These are phyloP conservation scores for Saccharomyces hybrid DNA, from an alignment of 1,139 yeast genomes.

Conservation along the genomic window DNA sequence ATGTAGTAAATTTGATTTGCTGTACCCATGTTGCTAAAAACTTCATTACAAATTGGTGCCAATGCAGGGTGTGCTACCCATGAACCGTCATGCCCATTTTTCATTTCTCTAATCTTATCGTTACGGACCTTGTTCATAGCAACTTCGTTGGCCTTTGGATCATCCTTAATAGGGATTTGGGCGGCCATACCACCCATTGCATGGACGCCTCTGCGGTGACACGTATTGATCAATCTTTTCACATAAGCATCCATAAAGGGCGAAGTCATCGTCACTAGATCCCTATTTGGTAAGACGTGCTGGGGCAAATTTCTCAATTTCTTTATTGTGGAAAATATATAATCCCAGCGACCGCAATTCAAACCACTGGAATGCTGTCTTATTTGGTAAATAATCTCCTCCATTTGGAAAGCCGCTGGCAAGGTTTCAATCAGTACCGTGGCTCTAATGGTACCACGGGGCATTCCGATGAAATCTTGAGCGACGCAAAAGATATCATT, in stretches of 20 bases:
- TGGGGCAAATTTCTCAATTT: constrained; percentile 49
- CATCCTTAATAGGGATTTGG: constrained; percentile 61
- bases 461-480: constrained; percentile 53
- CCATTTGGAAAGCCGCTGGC: constrained; percentile 65
- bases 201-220: constrained; percentile 62
- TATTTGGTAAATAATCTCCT: constrained; percentile 56
- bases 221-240: constrained; percentile 51
- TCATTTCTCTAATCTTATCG: constrained; percentile 63
- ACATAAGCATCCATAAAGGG: constrained; percentile 68
- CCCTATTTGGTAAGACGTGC: constrained; percentile 58
- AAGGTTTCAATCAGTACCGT: constrained; percentile 60
- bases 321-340: constrained; percentile 58
- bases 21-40: constrained; percentile 69
- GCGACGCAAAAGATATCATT: constrained; percentile 60
- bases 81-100: constrained; percentile 71
- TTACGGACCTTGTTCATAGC: constrained; percentile 58
- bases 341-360: constrained; percentile 70
- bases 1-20: constrained; percentile 60
- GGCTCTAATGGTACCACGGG: constrained; percentile 63
- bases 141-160: constrained; percentile 47
- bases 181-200: constrained; percentile 83
- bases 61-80: constrained; percentile 82
- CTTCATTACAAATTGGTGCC: constrained; percentile 60
- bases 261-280: constrained; percentile 61
- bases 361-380: constrained; percentile 58